Base-by-base conservation (phyloP, 176 grass and related monocot genomes). In the Pontederia paniculata region DNA sequence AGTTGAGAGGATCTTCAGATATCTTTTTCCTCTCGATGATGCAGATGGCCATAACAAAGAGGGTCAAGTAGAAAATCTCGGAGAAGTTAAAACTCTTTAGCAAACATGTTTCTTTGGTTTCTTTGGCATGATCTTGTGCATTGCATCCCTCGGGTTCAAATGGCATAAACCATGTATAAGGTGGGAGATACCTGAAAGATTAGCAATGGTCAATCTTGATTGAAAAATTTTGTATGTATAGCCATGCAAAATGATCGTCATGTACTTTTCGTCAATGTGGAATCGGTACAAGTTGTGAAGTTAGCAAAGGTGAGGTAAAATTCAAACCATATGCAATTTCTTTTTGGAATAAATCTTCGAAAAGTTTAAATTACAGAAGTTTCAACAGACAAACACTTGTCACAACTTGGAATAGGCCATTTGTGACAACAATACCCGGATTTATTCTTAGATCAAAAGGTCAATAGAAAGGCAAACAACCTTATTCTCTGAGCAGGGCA, bases 151-250 rank as follows among this genome's bases (percentile, higher is more conserved):
- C 68, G 62, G 70, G 37, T 52, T 58, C 42, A 23, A 82, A 78
- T 0, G 82, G 87, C 50, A 74, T 66, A 71, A 80, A 85, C 47
- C 77, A 81, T 4, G 78, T 81, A 64, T 81, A 81, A 0, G 81
- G 77, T 48, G 77, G 86, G 14, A 85, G 74, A 42, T 89, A 89
- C 86, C 86, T 85, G 23, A 44, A 75, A 74, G 17, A 23, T n/a
- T n/a, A n/a, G n/a, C n/a, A n/a, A n/a, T n/a, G n/a, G n/a, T n/a
- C n/a, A 58, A 67, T 14, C 9, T 23, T 16, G 31, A 20, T 50
- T 52, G 12, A 50, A 52, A 14, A 17, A 20, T 25, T 66, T 15
- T 23, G 10, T 8, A 52, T 50, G 19, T 52, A 31, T 64, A 64
- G 21, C 25, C 23, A 64, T 2, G 44, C n/a, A 42, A 44, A 48